Conservation (phyloP, 2,329 filamentous ascomycete species). For the Lachnum nothofagi region DNA sequence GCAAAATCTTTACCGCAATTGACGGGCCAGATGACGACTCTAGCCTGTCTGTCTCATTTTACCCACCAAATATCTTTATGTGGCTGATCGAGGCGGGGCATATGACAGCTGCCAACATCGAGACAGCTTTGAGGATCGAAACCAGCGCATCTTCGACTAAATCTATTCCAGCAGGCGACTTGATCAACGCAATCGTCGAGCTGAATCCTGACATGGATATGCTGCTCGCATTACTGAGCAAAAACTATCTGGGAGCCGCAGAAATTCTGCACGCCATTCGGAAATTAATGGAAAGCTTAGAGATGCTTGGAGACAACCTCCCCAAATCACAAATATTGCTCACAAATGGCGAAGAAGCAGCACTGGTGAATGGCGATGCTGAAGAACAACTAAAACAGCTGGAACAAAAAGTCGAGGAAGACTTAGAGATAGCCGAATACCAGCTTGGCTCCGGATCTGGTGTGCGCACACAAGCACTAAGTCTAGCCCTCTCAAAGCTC, state of each 20-base stretch:
- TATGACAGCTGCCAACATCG: conserved; percentile 54
- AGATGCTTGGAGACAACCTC: conserved; percentile 38
- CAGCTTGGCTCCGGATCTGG: conserved; percentile 61
- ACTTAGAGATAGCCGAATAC: conserved; percentile 63
- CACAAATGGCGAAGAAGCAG: conserved; percentile 21
- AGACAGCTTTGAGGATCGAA: conserved; percentile 50
- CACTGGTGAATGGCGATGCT: conserved; percentile 16
- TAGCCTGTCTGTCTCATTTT: conserved; percentile 39
- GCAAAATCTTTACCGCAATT: conserved; percentile 41
- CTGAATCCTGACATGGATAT: conserved; percentile 66
- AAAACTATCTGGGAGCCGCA: conserved; percentile 58
- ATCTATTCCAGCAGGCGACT: conserved; percentile 51
- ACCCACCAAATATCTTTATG: conserved; percentile 47
- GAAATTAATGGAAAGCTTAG: conserved; percentile 64
- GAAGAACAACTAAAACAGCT: conserved; percentile 42
- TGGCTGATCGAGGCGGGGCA: conserved; percentile 59
- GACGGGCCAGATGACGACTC: conserved; percentile 11
- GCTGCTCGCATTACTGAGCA: conserved; percentile 59
- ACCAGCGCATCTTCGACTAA: conserved; percentile 33
- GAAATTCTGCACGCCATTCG: conserved; percentile 65
- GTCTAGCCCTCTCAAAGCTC: conserved; percentile 64
- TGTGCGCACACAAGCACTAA: conserved; percentile 58
- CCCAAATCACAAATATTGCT: conserved; percentile 24
- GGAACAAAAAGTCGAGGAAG: conserved; percentile 58
- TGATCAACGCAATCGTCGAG: conserved; percentile 57